Base-by-base conservation (phyloP, 2,329 filamentous ascomycete genomes). In the Orbilia javanica region DNA sequence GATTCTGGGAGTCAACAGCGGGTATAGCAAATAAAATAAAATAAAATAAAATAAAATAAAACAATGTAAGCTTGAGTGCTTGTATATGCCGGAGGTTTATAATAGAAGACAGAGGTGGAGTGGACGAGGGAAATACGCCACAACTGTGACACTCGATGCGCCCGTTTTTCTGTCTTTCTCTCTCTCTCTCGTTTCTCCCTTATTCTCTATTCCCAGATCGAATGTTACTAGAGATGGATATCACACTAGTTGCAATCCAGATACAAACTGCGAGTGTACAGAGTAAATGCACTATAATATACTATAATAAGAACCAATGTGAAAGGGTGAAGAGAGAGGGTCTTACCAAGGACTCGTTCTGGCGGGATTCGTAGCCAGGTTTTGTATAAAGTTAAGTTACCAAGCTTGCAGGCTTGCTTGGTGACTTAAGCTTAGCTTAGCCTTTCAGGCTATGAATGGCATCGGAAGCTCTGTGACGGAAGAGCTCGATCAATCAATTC, bases 401-500 rank as follows among this genome's bases (percentile, higher is more conserved):
- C 46, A 5, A 50, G 42, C 42, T 44, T 39, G 36, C 8, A 39
- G n/a, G 36, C 36, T 31, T 31, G 36, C 36, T 48, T 50, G 22
- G 46, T 27, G 22, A 50, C 46, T 27, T 50, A 27, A 50, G 22
- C 20, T 27, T 50, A 18, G 42, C n/a, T 50, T 27, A 50, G 20
- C 20, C 22, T 50, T 27, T 25, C 4, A 18, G 42, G 18, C 44
- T 11, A 10, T 20, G 6, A 22, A 50, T 2, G n/a, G n/a, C n/a
- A n/a, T n/a, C n/a, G n/a, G n/a, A n/a, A n/a, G n/a, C n/a, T n/a
- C 27, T 4, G 62, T 66, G 63, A 66, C 63, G 63, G 53, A 66
- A 66, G 63, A 66, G 63, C 63, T 44, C 42, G 42, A 44, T 44
- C 42, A 44, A 6, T 44, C 46, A 52, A 66, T 66, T 46, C 22